Base-by-base conservation (phyloP, 2,329 filamentous ascomycete genomes). In the Claviceps sp. region DNA sequence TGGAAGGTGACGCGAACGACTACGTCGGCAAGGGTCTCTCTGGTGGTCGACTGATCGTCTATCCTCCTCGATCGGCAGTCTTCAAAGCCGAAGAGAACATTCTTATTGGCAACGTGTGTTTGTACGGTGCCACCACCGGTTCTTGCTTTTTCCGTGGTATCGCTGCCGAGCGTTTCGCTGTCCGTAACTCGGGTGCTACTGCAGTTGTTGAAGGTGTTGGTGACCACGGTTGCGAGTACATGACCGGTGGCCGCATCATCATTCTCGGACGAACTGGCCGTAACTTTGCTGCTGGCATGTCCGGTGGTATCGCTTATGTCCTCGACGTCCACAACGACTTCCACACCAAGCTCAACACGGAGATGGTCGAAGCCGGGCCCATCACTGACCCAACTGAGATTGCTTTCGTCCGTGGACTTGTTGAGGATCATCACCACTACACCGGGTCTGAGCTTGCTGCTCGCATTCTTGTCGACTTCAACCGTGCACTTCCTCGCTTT, bases 241-340 rank as follows among this genome's bases (percentile, higher is more conserved):
- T 97, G 91, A 96, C 91, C 63, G 91, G 91, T 66, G 91, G 91
- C 65, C 88, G 90, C 64, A 77, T 96, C 49, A 74, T 97, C 57
- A 79, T 95, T 63, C 78, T 97, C 47, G 91, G 91, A 54, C 82
- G 80, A 62, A 95, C 89, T 64, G 91, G 91, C 46, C 90, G 91
- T 61, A 97, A 97, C 76, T 97, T 97, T 64, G 91, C 90, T 61
- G 91, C 91, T 55, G 91, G 91, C 76, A 97, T 97, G 91, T 96
- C 90, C 63, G 91, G 91, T 65, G 91, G 91, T 76, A 96, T 97
- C 62, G 90, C 90, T 18, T 97, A 95, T 63, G 82, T 96, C 51
- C 80, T 97, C 34, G 91, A 97, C 64, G 85, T 93, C 64, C 80
- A 91, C 66, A 79, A 85, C 58, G 89, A 96, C 70, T 95, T 96